A percentile compares a stretch with the other conserved stretches of the same genome.
These are phyloP conservation scores for Phytophthora pisi DNA, from an alignment of 352 stramenopile species.

Conservation along the genomic window DNA sequence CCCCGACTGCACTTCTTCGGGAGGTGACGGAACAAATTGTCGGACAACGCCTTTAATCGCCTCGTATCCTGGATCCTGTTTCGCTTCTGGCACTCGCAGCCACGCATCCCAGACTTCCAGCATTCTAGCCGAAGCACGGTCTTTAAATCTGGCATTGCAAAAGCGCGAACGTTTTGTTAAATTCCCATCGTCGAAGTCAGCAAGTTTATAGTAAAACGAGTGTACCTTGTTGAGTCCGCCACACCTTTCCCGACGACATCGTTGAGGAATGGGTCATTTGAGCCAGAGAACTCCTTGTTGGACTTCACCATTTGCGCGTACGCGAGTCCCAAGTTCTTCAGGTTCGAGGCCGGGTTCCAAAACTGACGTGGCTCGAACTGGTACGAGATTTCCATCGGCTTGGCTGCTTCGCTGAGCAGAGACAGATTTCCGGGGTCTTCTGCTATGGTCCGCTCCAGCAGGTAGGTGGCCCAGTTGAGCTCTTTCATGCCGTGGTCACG, in stretches of 20 bases:
- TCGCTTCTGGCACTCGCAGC: constrained; percentile 55
- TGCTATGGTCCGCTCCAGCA: constrained; percentile 87
- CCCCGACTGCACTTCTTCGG: neutral
- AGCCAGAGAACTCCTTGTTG: constrained; percentile 48
- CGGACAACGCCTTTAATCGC: constrained; percentile 58
- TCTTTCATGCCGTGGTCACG: constrained; percentile 79
- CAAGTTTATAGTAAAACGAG: neutral
- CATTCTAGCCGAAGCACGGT: constrained; percentile 68
- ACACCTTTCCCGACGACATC: constrained; percentile 47
- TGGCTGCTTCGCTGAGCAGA: constrained; percentile 73
- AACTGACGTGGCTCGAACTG: constrained; percentile 77
- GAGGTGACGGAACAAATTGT: constrained; percentile 43
- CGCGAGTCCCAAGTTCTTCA: constrained; percentile 94
- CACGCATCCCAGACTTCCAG: constrained; percentile 73
- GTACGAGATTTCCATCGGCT: constrained; percentile 69
- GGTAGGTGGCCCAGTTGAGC: constrained; percentile 83
- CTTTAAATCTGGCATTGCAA: constrained; percentile 53
- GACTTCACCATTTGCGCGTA: constrained; percentile 94
- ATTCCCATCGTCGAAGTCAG: neutral
- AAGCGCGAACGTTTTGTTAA: constrained; percentile 6
- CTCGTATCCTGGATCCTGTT: constrained; percentile 51
- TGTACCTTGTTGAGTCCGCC: constrained; percentile 44
- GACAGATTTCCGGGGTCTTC: constrained; percentile 67
- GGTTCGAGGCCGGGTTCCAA: constrained; percentile 56
- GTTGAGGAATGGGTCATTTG: constrained; percentile 59